Base-by-base conservation (phyloP, 768 basidiomycete species). In the Steccherinum ochraceum region DNA sequence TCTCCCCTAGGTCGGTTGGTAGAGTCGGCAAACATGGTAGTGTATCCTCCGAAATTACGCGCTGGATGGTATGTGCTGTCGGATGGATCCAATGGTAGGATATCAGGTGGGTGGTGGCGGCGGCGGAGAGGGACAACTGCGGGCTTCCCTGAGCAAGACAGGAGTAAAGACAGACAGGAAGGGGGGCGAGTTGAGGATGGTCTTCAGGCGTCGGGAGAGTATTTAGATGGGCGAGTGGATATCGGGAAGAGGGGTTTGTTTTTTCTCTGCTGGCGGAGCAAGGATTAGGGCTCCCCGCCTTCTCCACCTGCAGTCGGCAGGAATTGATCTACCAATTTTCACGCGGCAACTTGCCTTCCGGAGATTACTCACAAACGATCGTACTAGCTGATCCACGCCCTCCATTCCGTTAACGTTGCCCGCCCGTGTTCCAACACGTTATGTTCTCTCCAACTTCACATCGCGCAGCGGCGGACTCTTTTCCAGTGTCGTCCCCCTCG, bases 1-100 rank as follows among this genome's bases (percentile, higher is more conserved):
- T 61, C 59, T 7, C 30, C 30, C 30, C 7, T 35, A 7, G 7
- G 7, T 7, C 30, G 30, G 30, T 35, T 35, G 7, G 30, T 16
- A 35, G 30, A 35, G 30, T 35, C 16, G 30, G 30, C 30, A 35
- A 35, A 16, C 30, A 35, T 35, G n/a, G n/a, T n/a, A n/a, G n/a
- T n/a, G n/a, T n/a, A n/a, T 35, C 16, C 30, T 7, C 30, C 30
- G 30, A 35, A n/a, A n/a, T n/a, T n/a, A n/a, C n/a, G n/a, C n/a
- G n/a, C n/a, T n/a, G n/a, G n/a, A n/a, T n/a, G n/a, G n/a, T n/a
- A n/a, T n/a, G n/a, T n/a, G n/a, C n/a, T n/a, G n/a, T n/a, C n/a
- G n/a, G n/a, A n/a, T n/a, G n/a, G n/a, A n/a, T n/a, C n/a, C n/a
- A n/a, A n/a, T n/a, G n/a, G n/a, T n/a, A n/a, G n/a, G n/a, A n/a